phyloP scores from a whole-genome alignment of 345 rosid genomes.

The Abelmoschus esculentus region DNA sequence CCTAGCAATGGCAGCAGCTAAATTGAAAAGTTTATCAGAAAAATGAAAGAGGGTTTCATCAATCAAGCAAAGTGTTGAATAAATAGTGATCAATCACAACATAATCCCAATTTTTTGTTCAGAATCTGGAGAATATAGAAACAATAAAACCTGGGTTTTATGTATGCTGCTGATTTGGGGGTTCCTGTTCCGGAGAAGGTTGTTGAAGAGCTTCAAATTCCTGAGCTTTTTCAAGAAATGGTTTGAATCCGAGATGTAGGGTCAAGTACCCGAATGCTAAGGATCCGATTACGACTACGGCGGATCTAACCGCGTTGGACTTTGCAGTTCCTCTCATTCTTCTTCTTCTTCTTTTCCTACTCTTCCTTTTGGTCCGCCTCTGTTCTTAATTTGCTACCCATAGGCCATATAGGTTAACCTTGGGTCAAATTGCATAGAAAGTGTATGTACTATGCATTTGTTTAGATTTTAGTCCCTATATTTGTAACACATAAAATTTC shows the following conservation, averaged over 20 bases:
- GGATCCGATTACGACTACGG: slow-evolving; percentile 42
- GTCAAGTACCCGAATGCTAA: slow-evolving; percentile 57
- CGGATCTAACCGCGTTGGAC: slow-evolving; percentile 45
- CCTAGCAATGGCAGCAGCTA: no score
- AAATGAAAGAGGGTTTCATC: no score
- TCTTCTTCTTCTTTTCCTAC: no score
- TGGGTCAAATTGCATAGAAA: no score
- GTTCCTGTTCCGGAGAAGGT: neutral
- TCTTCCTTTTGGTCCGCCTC: neutral
- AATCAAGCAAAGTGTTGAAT: no score
- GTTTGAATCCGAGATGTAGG: slow-evolving; percentile 45
- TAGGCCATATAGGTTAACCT: no score
- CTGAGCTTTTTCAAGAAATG: slow-evolving; percentile 40
- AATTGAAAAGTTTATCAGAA: no score
- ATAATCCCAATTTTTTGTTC: neutral
- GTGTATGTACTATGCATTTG: no score
- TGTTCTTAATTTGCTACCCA: neutral
- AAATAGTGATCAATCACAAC: neutral
- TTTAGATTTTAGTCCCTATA: no score
- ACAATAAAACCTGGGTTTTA: neutral
- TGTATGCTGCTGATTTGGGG: neutral
- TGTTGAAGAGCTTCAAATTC: slow-evolving; percentile 11
- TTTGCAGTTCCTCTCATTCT: slow-evolving; percentile 18
- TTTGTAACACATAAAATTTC: no score
- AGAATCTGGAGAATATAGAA: neutral